Evolutionary conservation across 495 filamentous ascomycete species (phyloP), one percentile per base, ranked within the genome.

Genomic region (Penicillium desertorum): DNA sequence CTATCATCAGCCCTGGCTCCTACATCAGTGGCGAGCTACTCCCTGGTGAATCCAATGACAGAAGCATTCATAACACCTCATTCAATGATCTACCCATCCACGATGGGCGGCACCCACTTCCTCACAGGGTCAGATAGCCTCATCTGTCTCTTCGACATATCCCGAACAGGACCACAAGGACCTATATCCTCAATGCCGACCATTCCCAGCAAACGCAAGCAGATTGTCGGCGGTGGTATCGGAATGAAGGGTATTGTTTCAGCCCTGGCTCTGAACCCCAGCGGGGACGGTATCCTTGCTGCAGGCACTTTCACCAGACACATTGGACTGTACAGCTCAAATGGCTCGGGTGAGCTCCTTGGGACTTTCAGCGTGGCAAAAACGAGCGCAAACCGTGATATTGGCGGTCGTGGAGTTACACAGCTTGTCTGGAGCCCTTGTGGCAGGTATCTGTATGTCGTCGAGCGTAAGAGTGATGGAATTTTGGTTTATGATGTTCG

Each of bases 201-300:
- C 0, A 91, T 90, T 25, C 86, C 88, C 3, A 87, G 86, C n/a
- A 86, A 87, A 59, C 77, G 84, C 8, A 87, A 88, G 64, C 80
- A 87, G 50, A 75, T 83, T 25, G 86, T 88, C 48, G 86, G 86
- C 20, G 85, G 84, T 17, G 86, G 86, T 14, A 73, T 88, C 11
- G 91, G 91, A 9, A 94, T 95, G 86, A 89, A 88, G 57, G 94
- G 94, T 1, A 86, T 88, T 42, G 76, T 97, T 1, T 88, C 86
- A 3, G 84, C 89, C 0, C 69, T 98, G 39, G 70, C 69, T 8
- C 58, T 82, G 37, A 81, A 75, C 54, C 68, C 75, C 3, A 67
- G 61, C 3, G 76, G 76, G 11, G 72, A 79, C 25, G 75, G 79
- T 0, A 75, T 96, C 3, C 72, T 97, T 3, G 92, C 90, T 3